Percentiles rank a stretch among this genome's conserved stretches.
Evolutionary conservation across 352 stramenopile species (phyloP).

Genomic region (Phytophthora macrochlamydospora): DNA sequence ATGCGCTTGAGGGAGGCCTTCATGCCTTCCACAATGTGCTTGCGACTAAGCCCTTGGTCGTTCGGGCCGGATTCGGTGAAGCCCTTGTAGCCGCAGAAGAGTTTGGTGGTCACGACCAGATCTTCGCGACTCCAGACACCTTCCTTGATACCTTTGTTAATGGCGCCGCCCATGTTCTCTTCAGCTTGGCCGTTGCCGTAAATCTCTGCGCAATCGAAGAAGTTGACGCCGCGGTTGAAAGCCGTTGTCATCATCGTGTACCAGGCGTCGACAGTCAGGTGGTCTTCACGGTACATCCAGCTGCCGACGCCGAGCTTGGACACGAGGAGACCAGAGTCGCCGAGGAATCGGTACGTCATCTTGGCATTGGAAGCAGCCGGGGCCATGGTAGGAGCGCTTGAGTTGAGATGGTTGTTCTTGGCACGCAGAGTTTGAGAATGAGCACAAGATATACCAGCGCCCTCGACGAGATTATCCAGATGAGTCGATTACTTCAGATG

Average conservation of each 20-base stretch:
- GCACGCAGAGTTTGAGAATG: neutral
- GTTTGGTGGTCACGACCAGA: conserved; percentile 63
- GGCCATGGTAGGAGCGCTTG: neutral
- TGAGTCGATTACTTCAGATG: neutral
- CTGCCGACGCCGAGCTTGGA: conserved; percentile 46
- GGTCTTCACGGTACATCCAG: conserved; percentile 43
- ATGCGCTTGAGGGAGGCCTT: conserved; percentile 44
- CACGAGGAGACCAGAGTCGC: conserved; percentile 45
- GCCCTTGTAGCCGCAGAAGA: conserved; percentile 41
- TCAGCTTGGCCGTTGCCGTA: conserved; percentile 25
- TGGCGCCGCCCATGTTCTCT: conserved; percentile 44
- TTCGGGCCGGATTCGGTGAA: conserved; percentile 30
- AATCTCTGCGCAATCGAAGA: conserved; percentile 51
- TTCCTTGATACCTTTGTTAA: conserved; percentile 43
- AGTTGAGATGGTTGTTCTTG: neutral
- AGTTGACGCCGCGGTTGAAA: conserved; percentile 43
- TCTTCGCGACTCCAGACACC: conserved; percentile 52
- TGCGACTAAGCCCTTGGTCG: conserved; percentile 36
- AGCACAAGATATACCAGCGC: neutral
- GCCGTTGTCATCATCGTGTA: conserved; percentile 20
- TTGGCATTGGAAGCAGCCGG: conserved; percentile 4
- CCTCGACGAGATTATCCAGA: neutral
- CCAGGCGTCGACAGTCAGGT: conserved; percentile 21
- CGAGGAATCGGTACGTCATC: conserved; percentile 55
- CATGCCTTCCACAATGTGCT: conserved; percentile 55